Evolutionary conservation across 139 green algal species (phyloP), one percentile per base, ranked within the genome.

Genomic region (Bryopsis sp.): DNA sequence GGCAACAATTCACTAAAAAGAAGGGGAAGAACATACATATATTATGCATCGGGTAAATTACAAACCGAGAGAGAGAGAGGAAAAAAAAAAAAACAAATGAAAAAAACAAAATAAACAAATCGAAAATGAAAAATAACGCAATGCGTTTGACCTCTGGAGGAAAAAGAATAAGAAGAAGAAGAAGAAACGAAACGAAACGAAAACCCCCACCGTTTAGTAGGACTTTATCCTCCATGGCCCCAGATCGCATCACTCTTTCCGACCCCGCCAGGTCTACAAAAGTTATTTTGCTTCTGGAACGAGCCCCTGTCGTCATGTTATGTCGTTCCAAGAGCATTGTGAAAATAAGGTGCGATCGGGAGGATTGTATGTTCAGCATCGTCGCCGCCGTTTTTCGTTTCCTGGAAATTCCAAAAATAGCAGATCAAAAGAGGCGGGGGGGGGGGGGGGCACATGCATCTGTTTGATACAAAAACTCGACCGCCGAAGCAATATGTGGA

Each of bases 271-370:
- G 64, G 63, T 78, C 75, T 34, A 81, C 71, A 35, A 81, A 75
- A 38, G 47, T 70, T 19, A 80, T 36, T 62, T 77, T 77, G 24
- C 34, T 57, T n/a, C 6, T 54, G 24, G 65, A 24, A n/a, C 24
- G 2, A 66, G 32, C 33, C 28, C 68, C 74, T 32, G 48, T 37
- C 4, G 33, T 47, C 26, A 73, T 32, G 58, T 78, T 72, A 47
- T 39, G 57, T 47, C 38, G 70, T 66, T 84, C 72, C 63, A 88
- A 47, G 2, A 76, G 63, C 32, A 84, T 75, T 38, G 74, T 82
- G 57, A 82, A 83, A 64, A 88, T 80, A 57, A 77, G 77, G 57
- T 89, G 82, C 1, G 76, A 84, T 66, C 82, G 70, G 47, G 72
- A 81, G 50, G 78, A 85, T 47, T 79, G 58, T 48, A 79, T 68